Evolutionary conservation across 2,329 filamentous ascomycete species (phyloP).

Genomic region (Trichophyton verrucosum): DNA sequence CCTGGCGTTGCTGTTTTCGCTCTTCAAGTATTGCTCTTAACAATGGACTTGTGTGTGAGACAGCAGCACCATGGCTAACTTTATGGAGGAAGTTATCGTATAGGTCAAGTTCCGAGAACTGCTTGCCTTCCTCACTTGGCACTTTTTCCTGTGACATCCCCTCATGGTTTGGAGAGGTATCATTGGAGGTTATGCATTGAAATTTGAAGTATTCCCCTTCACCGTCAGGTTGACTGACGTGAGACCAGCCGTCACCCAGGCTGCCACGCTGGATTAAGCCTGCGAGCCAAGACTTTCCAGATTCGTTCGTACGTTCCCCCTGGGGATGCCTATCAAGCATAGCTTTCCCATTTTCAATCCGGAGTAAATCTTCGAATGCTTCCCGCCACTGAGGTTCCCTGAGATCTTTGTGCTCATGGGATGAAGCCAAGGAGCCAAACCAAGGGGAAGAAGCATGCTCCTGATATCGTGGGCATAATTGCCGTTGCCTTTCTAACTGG

Average conservation of each 20-base stretch:
- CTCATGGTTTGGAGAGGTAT: background rate
- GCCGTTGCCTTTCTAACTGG: conserved; percentile 38
- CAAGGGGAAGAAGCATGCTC: conserved; percentile 24
- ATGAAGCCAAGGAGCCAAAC: conserved; percentile 22
- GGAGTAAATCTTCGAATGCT: conserved; percentile 48
- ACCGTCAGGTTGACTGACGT: conserved; percentile 16
- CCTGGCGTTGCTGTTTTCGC: conserved; percentile 17
- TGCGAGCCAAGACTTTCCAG: conserved; percentile 29
- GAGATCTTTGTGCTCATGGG: conserved; percentile 24
- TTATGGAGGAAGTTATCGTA: conserved; percentile 40
- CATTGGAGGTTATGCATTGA: conserved; percentile 1
- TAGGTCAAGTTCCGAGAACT: conserved; percentile 40
- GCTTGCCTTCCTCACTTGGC: conserved; percentile 22
- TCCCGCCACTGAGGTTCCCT: conserved; percentile 39
- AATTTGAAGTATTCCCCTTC: conserved; percentile 11
- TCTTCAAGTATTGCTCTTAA: conserved; percentile 26
- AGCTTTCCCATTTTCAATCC: conserved; percentile 34
- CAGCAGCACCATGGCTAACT: conserved; percentile 24
- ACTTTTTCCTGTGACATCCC: conserved; percentile 15
- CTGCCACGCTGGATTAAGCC: conserved; percentile 32
- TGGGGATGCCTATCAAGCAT: conserved; percentile 24
- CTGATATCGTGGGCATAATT: conserved; percentile 16
- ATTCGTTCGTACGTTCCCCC: conserved; percentile 20
- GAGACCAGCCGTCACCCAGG: conserved; percentile 30
- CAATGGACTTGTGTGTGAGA: conserved; percentile 24